phyloP scores from a whole-genome alignment of 2,329 filamentous ascomycete genomes.

The Cladosporium velox region DNA sequence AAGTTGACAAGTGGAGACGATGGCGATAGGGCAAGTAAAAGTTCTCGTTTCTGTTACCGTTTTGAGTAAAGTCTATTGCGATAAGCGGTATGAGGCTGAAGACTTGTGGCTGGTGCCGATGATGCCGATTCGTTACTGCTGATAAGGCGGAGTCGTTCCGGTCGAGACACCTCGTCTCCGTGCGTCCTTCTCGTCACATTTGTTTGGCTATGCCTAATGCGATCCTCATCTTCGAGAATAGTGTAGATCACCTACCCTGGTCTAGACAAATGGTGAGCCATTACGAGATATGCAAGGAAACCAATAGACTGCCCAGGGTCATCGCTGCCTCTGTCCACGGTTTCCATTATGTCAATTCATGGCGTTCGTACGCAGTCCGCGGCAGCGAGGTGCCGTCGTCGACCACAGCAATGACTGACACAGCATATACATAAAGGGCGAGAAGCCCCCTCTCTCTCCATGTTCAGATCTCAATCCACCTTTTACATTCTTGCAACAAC shows the following conservation, averaged over 20 bases:
- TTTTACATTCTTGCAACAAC: not conserved
- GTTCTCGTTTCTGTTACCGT: not conserved
- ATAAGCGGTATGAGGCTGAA: not conserved
- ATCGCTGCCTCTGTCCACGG: not conserved
- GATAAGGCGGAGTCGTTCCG: not conserved
- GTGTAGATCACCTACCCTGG: not conserved
- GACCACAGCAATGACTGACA: not conserved
- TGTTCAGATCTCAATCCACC: not conserved
- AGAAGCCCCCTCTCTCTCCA: not conserved
- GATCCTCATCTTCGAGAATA: not conserved
- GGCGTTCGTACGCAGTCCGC: not conserved
- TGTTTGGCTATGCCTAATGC: not conserved
- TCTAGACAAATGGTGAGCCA: not conserved
- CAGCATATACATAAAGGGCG: not conserved
- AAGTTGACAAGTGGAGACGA: not conserved
- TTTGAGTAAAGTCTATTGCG: not conserved
- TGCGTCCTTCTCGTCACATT: not conserved
- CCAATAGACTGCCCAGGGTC: not conserved
- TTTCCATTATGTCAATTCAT: conserved; percentile 5
- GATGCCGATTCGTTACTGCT: not conserved
- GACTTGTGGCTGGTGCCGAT: not conserved
- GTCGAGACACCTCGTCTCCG: not conserved
- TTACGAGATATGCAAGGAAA: not conserved
- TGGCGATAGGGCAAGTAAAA: not conserved
- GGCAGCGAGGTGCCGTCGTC: not conserved